A percentile compares a stretch with the other conserved stretches of the same genome.
Conservation (phyloP, 78 protist genomes). For the Tieghemostelium lacteum region DNA sequence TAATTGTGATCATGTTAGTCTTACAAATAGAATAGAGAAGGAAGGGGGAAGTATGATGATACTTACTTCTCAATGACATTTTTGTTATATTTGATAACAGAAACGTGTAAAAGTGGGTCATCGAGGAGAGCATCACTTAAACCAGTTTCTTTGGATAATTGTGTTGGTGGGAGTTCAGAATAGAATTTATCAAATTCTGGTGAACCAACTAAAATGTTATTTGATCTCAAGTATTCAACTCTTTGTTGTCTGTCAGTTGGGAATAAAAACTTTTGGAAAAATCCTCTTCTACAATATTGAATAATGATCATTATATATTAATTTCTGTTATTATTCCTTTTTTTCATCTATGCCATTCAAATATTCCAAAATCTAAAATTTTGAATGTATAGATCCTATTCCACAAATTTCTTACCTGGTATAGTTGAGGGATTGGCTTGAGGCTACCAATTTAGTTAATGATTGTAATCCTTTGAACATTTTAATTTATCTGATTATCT, state of each 20-base stretch:
- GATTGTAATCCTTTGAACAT: too few species aligned
- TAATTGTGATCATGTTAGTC: not conserved
- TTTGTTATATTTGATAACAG: conserved; percentile 75
- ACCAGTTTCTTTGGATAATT: conserved; percentile 34
- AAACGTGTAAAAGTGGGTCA: conserved; percentile 71
- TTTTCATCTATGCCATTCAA: too few species aligned
- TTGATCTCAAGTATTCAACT: conserved; percentile 9
- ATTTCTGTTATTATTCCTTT: too few species aligned
- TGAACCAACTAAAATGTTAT: conserved; percentile 40
- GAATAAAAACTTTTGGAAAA: conserved; percentile 45
- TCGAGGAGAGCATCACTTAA: conserved; percentile 72
- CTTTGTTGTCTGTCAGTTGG: conserved; percentile 77
- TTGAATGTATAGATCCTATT: too few species aligned
- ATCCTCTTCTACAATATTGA: conserved; percentile 42
- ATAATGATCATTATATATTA: too few species aligned
- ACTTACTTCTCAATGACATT: conserved; percentile 53
- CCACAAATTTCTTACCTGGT: too few species aligned
- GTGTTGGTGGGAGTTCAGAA: conserved; percentile 4
- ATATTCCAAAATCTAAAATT: too few species aligned
- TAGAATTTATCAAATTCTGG: conserved; percentile 69
- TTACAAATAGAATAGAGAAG: not conserved
- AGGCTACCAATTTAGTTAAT: too few species aligned
- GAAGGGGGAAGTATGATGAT: not conserved
- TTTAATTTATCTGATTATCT: too few species aligned
- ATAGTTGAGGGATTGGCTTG: too few species aligned